Conservation (phyloP, 2,329 filamentous ascomycete genomes). For the Fusarium oxysporum region DNA sequence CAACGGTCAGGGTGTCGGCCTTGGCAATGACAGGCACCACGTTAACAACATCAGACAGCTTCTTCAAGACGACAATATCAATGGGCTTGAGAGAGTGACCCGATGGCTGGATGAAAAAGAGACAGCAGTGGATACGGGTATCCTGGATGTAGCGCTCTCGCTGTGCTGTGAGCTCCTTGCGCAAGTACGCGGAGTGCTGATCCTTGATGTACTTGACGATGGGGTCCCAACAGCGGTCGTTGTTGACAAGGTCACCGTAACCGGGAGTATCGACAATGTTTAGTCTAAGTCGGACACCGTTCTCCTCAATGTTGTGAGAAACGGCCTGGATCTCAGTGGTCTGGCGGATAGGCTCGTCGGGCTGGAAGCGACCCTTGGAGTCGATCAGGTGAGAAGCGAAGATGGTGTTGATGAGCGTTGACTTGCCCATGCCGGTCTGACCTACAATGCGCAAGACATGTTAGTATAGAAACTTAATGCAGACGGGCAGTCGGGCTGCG, state of each 20-base stretch:
- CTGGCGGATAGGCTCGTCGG: conserved; percentile 91
- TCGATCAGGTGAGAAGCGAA: conserved; percentile 99
- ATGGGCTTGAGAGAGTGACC: conserved; percentile 99
- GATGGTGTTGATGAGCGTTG: conserved; percentile 99
- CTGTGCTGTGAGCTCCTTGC: conserved; percentile 99
- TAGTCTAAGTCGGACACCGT: conserved; percentile 94
- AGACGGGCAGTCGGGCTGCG: conserved; percentile 4
- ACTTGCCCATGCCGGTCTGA: conserved; percentile 98
- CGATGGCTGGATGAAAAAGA: conserved; percentile 99
- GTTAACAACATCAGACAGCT: conserved; percentile 98
- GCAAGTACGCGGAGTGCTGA: conserved; percentile 98
- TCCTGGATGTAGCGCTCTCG: conserved; percentile 99
- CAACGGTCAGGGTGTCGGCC: conserved; percentile 93
- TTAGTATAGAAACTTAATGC: conserved; percentile 29
- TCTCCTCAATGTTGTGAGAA: conserved; percentile 99
- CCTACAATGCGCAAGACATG: conserved; percentile 63
- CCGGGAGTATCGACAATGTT: conserved; percentile 99
- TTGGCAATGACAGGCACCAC: conserved; percentile 99
- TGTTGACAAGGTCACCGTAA: conserved; percentile 99
- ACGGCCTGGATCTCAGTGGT: conserved; percentile 99
- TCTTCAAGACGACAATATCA: conserved; percentile 99
- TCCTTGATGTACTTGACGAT: conserved; percentile 99
- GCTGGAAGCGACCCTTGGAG: conserved; percentile 93
- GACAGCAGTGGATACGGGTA: conserved; percentile 98
- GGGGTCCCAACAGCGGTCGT: conserved; percentile 99